phyloP scores from a whole-genome alignment of 192 early-diverging fungal species.

The Backusella liffmaniae region DNA sequence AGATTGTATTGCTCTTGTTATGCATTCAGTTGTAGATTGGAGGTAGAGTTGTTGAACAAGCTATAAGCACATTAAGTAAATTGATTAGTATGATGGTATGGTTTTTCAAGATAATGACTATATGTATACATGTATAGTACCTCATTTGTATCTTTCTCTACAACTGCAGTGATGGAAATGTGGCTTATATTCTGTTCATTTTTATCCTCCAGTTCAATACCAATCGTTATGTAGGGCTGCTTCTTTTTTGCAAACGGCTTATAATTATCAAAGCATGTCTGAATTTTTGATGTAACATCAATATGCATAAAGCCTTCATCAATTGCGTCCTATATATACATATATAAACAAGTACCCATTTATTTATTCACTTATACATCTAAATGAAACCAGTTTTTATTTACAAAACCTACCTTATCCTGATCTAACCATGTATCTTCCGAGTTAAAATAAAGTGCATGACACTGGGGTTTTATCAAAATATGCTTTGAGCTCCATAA shows the following conservation, averaged over 20 bases:
- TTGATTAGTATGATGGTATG: neutral
- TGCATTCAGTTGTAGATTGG: conserved; percentile 4
- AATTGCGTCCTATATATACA: neutral
- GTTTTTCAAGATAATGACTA: neutral
- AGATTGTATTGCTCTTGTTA: conserved; percentile 5
- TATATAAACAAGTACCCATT: neutral
- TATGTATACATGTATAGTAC: neutral
- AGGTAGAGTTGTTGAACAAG: conserved; percentile 2
- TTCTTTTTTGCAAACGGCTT: neutral
- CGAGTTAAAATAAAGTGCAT: neutral
- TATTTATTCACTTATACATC: neutral
- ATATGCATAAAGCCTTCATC: conserved; percentile 15
- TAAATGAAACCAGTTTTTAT: neutral
- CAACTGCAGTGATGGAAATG: conserved; percentile 3
- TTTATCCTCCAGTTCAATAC: conserved; percentile 3
- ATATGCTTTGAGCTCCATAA: neutral
- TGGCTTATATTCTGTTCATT: conserved; percentile 15
- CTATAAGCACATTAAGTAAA: neutral
- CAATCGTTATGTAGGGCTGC: neutral
- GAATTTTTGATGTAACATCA: conserved; percentile 2
- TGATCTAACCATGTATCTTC: neutral
- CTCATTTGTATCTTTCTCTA: conserved; percentile 2
- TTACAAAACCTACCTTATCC: neutral
- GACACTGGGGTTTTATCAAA: conserved; percentile 7
- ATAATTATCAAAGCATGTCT: neutral